A percentile compares a stretch with the other conserved stretches of the same genome.
These are phyloP conservation scores for Globisporangium orthogonon DNA, from an alignment of 352 stramenopile genomes.

Conservation along the genomic window DNA sequence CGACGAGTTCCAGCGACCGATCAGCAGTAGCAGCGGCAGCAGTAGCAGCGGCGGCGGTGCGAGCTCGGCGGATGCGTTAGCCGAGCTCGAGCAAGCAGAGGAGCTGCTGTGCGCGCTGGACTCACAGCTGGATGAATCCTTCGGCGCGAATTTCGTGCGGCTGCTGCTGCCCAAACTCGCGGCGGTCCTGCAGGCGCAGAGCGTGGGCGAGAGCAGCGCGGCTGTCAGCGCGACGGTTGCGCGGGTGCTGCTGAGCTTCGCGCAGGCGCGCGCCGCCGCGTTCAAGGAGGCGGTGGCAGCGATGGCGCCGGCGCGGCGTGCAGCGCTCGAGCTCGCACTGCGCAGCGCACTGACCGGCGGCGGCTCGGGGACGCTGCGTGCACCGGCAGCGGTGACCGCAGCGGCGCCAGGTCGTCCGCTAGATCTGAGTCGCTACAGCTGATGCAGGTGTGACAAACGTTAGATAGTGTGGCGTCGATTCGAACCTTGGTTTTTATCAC, in stretches of 20 bases:
- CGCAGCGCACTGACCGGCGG: slow-evolving; percentile 35
- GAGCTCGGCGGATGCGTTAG: slow-evolving; percentile 9
- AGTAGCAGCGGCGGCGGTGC: neutral
- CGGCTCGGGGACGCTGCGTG: neutral
- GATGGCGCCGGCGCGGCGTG: slow-evolving; percentile 28
- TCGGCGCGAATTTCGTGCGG: slow-evolving; percentile 43
- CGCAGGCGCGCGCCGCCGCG: slow-evolving; percentile 35
- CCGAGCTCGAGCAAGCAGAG: slow-evolving; percentile 37
- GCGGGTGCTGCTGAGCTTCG: slow-evolving; percentile 41
- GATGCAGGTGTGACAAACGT: neutral
- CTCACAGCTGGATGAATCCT: slow-evolving; percentile 36
- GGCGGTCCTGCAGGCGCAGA: slow-evolving; percentile 24
- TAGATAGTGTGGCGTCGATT: too few relatives aligned
- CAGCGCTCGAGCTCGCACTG: slow-evolving; percentile 34
- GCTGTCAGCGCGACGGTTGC: slow-evolving; percentile 17
- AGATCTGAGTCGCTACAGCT: slow-evolving; percentile 47
- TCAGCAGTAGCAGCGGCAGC: neutral
- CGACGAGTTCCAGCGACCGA: slow-evolving; percentile 9
- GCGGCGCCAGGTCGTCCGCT: slow-evolving; percentile 18
- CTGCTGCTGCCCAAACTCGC: slow-evolving; percentile 55
- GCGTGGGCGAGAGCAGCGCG: slow-evolving; percentile 8
- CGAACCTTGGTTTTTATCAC: too few relatives aligned
- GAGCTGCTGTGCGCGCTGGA: slow-evolving; percentile 39
- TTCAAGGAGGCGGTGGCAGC: slow-evolving; percentile 48
- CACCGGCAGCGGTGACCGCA: neutral